Conservation (phyloP, 805 yeast genomes). For the Schwanniomyces yamadae region DNA sequence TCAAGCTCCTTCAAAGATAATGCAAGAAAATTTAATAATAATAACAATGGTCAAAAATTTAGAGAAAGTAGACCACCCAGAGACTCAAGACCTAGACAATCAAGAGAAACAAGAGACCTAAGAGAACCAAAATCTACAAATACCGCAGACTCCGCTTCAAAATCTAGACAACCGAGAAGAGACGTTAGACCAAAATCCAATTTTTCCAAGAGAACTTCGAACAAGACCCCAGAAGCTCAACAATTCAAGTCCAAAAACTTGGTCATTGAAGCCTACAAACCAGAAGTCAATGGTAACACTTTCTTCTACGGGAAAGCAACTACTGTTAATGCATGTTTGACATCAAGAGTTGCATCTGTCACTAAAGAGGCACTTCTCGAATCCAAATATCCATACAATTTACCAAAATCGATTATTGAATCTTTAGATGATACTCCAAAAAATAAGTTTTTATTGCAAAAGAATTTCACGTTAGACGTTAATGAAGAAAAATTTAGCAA, state of each 20-base stretch:
- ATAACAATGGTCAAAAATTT: background rate
- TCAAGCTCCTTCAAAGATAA: constrained; percentile 5
- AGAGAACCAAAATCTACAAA: constrained; percentile 1
- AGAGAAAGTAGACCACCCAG: constrained; percentile 4
- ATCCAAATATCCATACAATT: constrained; percentile 41
- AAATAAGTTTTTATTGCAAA: constrained; percentile 34
- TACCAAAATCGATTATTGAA: constrained; percentile 35
- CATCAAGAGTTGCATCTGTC: constrained; percentile 39
- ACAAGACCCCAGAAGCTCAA: constrained; percentile 2
- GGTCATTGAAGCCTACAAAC: constrained; percentile 14
- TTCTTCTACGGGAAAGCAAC: constrained; percentile 41
- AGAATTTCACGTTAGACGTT: constrained; percentile 25
- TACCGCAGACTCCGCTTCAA: background rate
- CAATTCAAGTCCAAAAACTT: constrained; percentile 7
- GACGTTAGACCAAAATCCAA: background rate
- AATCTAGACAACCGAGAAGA: constrained; percentile 2
- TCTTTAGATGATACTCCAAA: constrained; percentile 14
- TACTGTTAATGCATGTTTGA: constrained; percentile 22
- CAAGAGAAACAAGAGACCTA: constrained; percentile 3
- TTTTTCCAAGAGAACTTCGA: background rate
- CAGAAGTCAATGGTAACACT: constrained; percentile 22
- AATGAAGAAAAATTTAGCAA: constrained; percentile 19
- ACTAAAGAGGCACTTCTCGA: constrained; percentile 36
- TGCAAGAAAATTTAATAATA: background rate
- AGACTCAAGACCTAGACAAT: background rate